phyloP scores from a whole-genome alignment of 352 stramenopile species.

The Globisporangium carolinianum region DNA sequence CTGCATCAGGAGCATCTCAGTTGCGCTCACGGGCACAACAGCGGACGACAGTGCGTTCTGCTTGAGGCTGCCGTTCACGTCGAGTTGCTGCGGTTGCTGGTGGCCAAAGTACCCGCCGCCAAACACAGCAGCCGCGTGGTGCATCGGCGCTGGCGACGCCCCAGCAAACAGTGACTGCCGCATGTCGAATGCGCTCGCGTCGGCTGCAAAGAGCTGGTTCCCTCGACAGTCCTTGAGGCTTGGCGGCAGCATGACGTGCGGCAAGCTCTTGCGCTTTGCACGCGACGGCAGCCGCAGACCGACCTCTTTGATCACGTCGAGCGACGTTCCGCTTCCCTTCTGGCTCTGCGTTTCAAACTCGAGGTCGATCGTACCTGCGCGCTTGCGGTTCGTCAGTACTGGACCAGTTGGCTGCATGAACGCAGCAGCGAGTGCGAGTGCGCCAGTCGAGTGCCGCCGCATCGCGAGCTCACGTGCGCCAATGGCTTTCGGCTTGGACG shows the following conservation, averaged over 20 bases:
- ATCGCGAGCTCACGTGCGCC: conserved; percentile 8
- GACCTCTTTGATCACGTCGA: conserved; percentile 18
- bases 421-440: conserved; percentile 27
- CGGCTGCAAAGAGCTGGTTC: conserved; percentile 23
- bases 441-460: conserved; percentile 40
- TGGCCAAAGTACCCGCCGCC: conserved; percentile 8
- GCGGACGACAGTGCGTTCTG: conserved; percentile 18
- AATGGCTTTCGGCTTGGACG: conserved; percentile 6
- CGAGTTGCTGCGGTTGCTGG: background rate
- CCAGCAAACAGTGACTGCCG: conserved; percentile 19
- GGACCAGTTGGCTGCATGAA: conserved; percentile 17
- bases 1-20: conserved; percentile 18
- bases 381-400: conserved; percentile 12
- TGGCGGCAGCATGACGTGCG: conserved; percentile 23
- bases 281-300: conserved; percentile 16
- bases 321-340: background rate
- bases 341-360: conserved; percentile 11
- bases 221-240: conserved; percentile 19
- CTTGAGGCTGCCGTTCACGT: conserved; percentile 9
- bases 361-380: conserved; percentile 11
- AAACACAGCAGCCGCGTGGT: background rate
- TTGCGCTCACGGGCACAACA: conserved; percentile 20
- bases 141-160: conserved; percentile 10
- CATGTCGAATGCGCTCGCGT: conserved; percentile 9
- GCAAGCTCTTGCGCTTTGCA: conserved; percentile 39